Percentiles rank a stretch among this genome's conserved stretches.
These are phyloP conservation scores for Phanerodontia chrysosporium DNA, from an alignment of 768 basidiomycete genomes.

Conservation along the genomic window DNA sequence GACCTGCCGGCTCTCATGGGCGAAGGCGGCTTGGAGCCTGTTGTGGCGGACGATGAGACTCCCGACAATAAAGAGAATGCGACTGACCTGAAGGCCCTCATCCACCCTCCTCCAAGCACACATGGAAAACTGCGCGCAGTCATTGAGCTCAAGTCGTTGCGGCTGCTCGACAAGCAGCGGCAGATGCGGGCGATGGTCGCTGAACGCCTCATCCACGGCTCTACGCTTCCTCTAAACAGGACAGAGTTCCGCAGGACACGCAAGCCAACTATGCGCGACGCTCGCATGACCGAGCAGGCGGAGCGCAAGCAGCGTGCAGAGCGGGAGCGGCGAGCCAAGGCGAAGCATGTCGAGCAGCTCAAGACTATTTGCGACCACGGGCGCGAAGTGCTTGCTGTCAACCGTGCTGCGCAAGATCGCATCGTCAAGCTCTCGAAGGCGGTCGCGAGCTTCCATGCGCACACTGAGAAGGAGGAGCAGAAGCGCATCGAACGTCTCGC, in stretches of 20 bases:
- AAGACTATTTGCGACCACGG: slow-evolving; percentile 83
- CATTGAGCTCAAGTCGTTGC: slow-evolving; percentile 90
- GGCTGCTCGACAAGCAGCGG: slow-evolving; percentile 89
- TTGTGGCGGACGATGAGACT: slow-evolving; percentile 33
- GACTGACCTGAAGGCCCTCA: slow-evolving; percentile 34
- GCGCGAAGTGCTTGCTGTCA: slow-evolving; percentile 62
- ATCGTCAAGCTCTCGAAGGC: slow-evolving; percentile 62
- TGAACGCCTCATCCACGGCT: slow-evolving; percentile 82
- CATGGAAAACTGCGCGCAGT: slow-evolving; percentile 85
- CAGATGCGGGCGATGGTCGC: slow-evolving; percentile 80
- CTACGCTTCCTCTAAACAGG: slow-evolving; percentile 87
- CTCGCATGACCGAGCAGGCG: slow-evolving; percentile 80
- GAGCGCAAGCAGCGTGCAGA: slow-evolving; percentile 91
- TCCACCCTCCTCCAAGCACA: slow-evolving; percentile 54
- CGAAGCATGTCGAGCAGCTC: slow-evolving; percentile 95
- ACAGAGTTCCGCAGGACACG: slow-evolving; percentile 84
- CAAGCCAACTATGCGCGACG: slow-evolving; percentile 85
- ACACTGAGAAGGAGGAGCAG: slow-evolving; percentile 97
- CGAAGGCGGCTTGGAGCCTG: slow-evolving; percentile 61
- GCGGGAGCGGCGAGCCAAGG: slow-evolving; percentile 90
- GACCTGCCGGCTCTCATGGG: slow-evolving; percentile 75
- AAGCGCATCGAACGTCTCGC: slow-evolving; percentile 92
- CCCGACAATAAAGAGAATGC: slow-evolving; percentile 32
- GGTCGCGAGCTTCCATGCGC: slow-evolving; percentile 78
- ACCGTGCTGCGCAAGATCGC: slow-evolving; percentile 56